Evolutionary conservation across 306 rosid species (phyloP).

Genomic region (Neltuma alba): DNA sequence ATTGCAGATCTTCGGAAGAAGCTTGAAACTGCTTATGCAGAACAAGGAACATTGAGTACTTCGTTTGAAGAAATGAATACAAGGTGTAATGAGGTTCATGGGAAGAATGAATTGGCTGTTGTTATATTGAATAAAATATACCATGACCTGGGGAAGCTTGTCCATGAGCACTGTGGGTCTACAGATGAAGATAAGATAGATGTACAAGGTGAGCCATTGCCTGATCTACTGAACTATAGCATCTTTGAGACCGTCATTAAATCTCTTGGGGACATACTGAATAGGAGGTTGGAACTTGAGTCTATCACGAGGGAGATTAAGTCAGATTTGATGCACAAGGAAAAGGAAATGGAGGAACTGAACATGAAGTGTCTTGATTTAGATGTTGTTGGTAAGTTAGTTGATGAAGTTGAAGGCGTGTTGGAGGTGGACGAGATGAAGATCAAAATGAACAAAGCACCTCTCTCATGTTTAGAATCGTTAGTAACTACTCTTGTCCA

Average conservation of each 20-base stretch:
- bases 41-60: constrained; percentile 50
- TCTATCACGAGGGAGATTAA: constrained; percentile 56
- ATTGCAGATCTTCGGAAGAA: constrained; percentile 67
- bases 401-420: constrained; percentile 59
- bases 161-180: constrained; percentile 47
- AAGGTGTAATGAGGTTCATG: constrained; percentile 62
- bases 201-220: constrained; percentile 46
- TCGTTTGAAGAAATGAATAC: constrained; percentile 59
- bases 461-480: constrained; percentile 59
- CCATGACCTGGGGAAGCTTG: constrained; percentile 58
- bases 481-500: constrained; percentile 69
- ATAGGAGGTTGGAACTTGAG: constrained; percentile 63
- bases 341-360: constrained; percentile 64
- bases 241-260: constrained; percentile 58
- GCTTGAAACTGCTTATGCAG: constrained; percentile 60
- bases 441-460: constrained; percentile 42
- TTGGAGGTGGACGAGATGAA: constrained; percentile 53
- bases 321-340: constrained; percentile 62
- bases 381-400: constrained; percentile 57
- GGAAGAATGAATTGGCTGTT: constrained; percentile 63
- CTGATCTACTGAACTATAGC: constrained; percentile 64
- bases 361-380: constrained; percentile 61
- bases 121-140: constrained; percentile 55
- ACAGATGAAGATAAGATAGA: constrained; percentile 51
- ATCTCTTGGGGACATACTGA: constrained; percentile 53